A percentile compares a stretch with the other conserved stretches of the same genome.
Conservation (phyloP, 2,329 filamentous ascomycete genomes). For the Penicillium sp. region DNA sequence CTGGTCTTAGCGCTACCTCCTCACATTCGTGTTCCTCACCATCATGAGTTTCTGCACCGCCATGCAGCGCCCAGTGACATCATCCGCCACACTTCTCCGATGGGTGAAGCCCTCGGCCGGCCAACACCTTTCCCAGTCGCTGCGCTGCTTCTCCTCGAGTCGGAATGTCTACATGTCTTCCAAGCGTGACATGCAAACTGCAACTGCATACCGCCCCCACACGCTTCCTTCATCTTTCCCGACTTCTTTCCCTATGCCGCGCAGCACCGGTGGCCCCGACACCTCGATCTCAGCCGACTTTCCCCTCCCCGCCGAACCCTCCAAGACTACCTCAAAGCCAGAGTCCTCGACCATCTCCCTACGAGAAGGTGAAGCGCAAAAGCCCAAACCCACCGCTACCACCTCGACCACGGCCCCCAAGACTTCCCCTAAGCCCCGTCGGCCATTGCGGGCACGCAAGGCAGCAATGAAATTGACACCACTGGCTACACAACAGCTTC, state of each 20-base stretch:
- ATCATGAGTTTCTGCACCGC: slow-evolving; percentile 46
- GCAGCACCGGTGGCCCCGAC: slow-evolving; percentile 61
- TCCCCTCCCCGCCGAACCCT: slow-evolving; percentile 52
- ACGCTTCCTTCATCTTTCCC: slow-evolving; percentile 59
- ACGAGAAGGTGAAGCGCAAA: slow-evolving; percentile 68
- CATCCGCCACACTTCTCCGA: slow-evolving; percentile 47
- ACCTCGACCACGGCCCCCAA: slow-evolving; percentile 40
- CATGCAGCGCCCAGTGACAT: slow-evolving; percentile 48
- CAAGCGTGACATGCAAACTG: slow-evolving; percentile 65
- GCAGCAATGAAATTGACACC: slow-evolving; percentile 87
- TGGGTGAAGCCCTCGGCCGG: slow-evolving; percentile 42
- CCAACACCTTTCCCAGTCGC: slow-evolving; percentile 40
- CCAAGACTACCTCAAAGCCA: slow-evolving; percentile 42
- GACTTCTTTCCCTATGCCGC: slow-evolving; percentile 43
- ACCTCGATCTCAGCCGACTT: slow-evolving; percentile 61
- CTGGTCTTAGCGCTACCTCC: slow-evolving; percentile 7
- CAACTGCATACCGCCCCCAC: slow-evolving; percentile 65
- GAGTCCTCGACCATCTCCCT: slow-evolving; percentile 49
- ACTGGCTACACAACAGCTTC: slow-evolving; percentile 76
- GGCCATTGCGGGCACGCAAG: slow-evolving; percentile 78
- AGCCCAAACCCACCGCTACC: slow-evolving; percentile 55
- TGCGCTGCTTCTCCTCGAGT: slow-evolving; percentile 53
- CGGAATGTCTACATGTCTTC: slow-evolving; percentile 50
- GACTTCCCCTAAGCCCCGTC: slow-evolving; percentile 57
- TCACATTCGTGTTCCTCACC: slow-evolving; percentile 6